These are phyloP conservation scores for Lipomyces mesembrius DNA, from an alignment of 805 yeast species.

Conservation along the genomic window DNA sequence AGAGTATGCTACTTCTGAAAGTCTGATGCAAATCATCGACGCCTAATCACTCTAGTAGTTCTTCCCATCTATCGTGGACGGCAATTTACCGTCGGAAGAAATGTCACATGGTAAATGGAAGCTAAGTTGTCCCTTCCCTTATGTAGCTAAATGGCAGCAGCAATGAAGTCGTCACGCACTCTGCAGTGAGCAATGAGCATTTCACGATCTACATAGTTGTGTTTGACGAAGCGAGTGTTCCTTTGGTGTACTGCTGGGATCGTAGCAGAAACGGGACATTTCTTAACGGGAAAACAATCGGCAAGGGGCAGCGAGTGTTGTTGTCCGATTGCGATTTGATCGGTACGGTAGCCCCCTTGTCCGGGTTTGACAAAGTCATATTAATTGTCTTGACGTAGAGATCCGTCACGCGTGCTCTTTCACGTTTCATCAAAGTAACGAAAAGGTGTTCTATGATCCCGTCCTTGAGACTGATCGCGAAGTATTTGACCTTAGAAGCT, in stretches of 20 bases:
- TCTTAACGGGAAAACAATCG: constrained; percentile 35
- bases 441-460: neutral
- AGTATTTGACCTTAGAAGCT: neutral
- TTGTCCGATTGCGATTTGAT: constrained; percentile 36
- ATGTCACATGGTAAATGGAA: constrained; percentile 27
- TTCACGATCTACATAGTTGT: constrained; percentile 36
- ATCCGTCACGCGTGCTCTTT: constrained; percentile 38
- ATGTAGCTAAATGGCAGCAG: constrained; percentile 8
- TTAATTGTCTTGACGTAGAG: constrained; percentile 15
- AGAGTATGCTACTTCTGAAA: constrained; percentile 11
- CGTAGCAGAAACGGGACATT: constrained; percentile 39
- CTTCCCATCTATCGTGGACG: constrained; percentile 14
- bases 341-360: constrained; percentile 12
- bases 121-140: neutral
- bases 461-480: constrained; percentile 15
- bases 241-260: constrained; percentile 39
- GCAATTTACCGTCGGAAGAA: constrained; percentile 31
- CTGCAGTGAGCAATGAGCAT: constrained; percentile 36
- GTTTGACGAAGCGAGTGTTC: constrained; percentile 36
- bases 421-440: constrained; percentile 30
- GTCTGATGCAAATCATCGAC: neutral
- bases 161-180: constrained; percentile 28
- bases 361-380: neutral
- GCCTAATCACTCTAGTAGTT: constrained; percentile 6
- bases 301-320: constrained; percentile 28